Conservation (phyloP, 192 early-diverging fungal species). For the Coemansia sp. region DNA sequence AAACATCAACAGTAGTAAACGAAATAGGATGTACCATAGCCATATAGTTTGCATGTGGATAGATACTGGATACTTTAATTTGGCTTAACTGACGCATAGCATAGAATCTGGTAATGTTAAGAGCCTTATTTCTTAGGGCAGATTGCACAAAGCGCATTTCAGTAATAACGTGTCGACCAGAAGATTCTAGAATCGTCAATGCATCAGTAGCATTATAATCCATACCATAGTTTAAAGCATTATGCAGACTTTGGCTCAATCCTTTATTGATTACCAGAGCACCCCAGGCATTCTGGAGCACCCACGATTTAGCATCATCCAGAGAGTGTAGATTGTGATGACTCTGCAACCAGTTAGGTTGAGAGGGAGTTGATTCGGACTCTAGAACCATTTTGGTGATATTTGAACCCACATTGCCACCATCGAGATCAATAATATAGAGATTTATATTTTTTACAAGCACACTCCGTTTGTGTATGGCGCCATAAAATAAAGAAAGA, state of each 20-base stretch:
- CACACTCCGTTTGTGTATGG: conserved; percentile 10
- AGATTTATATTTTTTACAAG: conserved; percentile 7
- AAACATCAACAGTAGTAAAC: conserved; percentile 14
- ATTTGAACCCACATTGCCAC: conserved; percentile 12
- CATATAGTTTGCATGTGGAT: neutral
- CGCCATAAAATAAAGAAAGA: conserved; percentile 15
- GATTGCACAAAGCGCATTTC: neutral
- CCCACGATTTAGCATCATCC: conserved; percentile 12
- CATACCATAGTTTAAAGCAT: conserved; percentile 3
- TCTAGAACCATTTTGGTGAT: conserved; percentile 11
- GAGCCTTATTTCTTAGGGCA: conserved; percentile 3
- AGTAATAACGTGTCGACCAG: conserved; percentile 19
- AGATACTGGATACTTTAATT: neutral
- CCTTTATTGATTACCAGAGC: conserved; percentile 29
- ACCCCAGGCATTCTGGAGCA: conserved; percentile 25
- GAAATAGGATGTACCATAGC: conserved; percentile 9
- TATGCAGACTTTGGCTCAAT: conserved; percentile 5
- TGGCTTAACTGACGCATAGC: neutral
- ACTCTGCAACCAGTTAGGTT: conserved; percentile 5
- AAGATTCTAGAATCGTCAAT: conserved; percentile 12
- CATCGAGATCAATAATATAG: conserved; percentile 19
- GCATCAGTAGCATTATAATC: conserved; percentile 9
- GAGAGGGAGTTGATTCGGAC: neutral
- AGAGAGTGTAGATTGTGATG: neutral
- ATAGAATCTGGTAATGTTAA: neutral